phyloP scores from a whole-genome alignment of 2,329 filamentous ascomycete genomes.

The Hawksworthiomyces lignivorus region DNA sequence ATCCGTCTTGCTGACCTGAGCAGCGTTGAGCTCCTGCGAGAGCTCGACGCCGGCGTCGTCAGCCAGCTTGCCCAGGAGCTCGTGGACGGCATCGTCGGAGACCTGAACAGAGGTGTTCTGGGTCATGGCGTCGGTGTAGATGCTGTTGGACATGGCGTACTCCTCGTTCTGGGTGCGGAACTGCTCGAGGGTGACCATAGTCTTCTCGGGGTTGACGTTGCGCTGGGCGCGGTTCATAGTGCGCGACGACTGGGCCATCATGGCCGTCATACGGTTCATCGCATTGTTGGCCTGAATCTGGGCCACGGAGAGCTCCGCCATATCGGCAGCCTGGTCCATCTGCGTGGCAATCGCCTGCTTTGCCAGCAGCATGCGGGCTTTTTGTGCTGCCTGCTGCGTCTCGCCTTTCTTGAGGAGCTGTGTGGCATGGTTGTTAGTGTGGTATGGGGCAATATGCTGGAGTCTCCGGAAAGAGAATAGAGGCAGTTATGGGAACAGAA shows the following conservation, averaged over 20 bases:
- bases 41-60: slow-evolving; percentile 84
- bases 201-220: slow-evolving; percentile 53
- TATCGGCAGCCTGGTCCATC: slow-evolving; percentile 58
- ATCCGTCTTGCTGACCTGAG: slow-evolving; percentile 49
- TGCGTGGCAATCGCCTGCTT: slow-evolving; percentile 55
- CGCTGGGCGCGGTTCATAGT: slow-evolving; percentile 53
- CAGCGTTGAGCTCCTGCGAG: slow-evolving; percentile 60
- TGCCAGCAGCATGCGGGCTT: slow-evolving; percentile 54
- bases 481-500: not conserved
- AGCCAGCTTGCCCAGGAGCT: slow-evolving; percentile 75
- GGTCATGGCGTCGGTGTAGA: slow-evolving; percentile 80
- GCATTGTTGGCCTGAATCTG: slow-evolving; percentile 59
- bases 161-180: slow-evolving; percentile 57
- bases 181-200: slow-evolving; percentile 52
- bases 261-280: slow-evolving; percentile 58
- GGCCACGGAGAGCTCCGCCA: slow-evolving; percentile 52
- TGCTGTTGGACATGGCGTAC: slow-evolving; percentile 58
- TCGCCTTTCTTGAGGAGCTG: slow-evolving; percentile 54
- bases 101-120: slow-evolving; percentile 67
- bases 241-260: slow-evolving; percentile 53
- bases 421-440: no score
- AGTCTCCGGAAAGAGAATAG: not conserved
- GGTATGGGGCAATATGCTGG: no score
- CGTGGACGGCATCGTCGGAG: slow-evolving; percentile 77
- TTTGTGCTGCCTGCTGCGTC: slow-evolving; percentile 55